Base-by-base conservation (phyloP, 164 flowering plant genomes). In the Magnolia sinica region DNA sequence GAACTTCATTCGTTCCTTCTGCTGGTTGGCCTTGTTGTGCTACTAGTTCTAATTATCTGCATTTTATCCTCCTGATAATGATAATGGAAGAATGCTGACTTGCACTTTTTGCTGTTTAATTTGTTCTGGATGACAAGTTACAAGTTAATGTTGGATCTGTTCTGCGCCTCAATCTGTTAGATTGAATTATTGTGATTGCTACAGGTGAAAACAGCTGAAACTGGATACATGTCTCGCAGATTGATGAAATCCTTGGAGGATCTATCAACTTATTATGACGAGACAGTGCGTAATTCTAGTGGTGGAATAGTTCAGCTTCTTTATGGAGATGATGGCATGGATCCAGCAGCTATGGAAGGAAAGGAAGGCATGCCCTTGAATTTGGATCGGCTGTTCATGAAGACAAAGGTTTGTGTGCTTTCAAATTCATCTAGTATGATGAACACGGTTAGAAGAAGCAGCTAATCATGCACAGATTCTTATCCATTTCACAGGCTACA, bases 271-370 rank as follows among this genome's bases (percentile, higher is more conserved):
- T 88, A 92, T 31, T 96, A 96, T 84, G 99, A 96, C 81, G 76
- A 81, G 74, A 89, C 98, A 9, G 99, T 96, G 37, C 89, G 98
- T 51, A 87, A 85, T 86, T 90, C 98, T 37, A 87, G 89, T 87
- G 89, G 92, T 72, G 82, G 84, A 64, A 87, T 96, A 16, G 85
- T 96, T 79, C 98, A 96, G 78, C 92, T 96, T 82, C 69, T 82
- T 76, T 96, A 96, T 86, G 99, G 99, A n/a, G 97, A 89, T 85
- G 99, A 96, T 87, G 93, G 96, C 72, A 90, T 93, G 99, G 98
- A 96, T 87, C 98, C 99, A 19, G 88, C 92, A 74, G 81, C 79
- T 63, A 96, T 96, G 98, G 98, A 96, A 88, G 98, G 90, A 70
- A 86, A 89, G 77, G 75, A 68, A 31, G 97, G 98, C 37, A 71